Evolutionary conservation across 352 stramenopile species (phyloP), one percentile per base, ranked within the genome.

Genomic region (Achlya hypogyna): DNA sequence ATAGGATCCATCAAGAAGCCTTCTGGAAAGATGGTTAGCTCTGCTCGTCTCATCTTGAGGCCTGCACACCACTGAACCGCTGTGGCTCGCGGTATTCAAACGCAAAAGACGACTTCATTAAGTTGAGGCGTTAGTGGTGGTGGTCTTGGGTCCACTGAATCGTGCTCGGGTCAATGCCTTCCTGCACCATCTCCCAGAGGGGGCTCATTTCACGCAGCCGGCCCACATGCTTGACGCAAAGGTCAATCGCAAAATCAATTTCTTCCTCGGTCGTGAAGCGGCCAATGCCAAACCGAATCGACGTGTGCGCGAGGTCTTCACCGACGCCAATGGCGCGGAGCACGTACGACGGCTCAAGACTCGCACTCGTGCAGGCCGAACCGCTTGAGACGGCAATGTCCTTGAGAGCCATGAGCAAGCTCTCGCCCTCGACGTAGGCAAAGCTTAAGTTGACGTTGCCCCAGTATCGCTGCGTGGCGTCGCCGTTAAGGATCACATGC

Each of bases 181-280:
- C 97, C 81, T 99, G 97, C 45, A 99, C 96, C 96, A 99, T 98
- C 81, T 99, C 97, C 96, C 97, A 99, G 27, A 99, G 79, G 27
- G 97, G 97, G 60, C 83, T 98, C 96, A 99, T 99, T 72, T 99
- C 97, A 60, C 97, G 93, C 69, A 99, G 84, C 52, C 96, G 89
- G 43, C 71, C 88, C 6, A 99, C 97, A 77, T 99, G 95, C 74
- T 96, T 89, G 60, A 95, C 82, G 58, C 88, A 91, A 64, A 99
- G 78, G 3, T 98, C 92, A 23, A 99, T 72, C 0, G 97, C 93
- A 76, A 97, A 98, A 69, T 99, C 96, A 27, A 99, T 87, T 78
- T 99, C 97, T 27, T 93, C 86, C 69, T 99, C 96, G 20, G 96
- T 98, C 43, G 96, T 99, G 77, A 99, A 99, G 53, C 97, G 85